Percentiles rank a stretch among this genome's conserved stretches.
These are phyloP conservation scores for Hypholoma fasciculare DNA, from an alignment of 768 basidiomycete species.

Conservation along the genomic window DNA sequence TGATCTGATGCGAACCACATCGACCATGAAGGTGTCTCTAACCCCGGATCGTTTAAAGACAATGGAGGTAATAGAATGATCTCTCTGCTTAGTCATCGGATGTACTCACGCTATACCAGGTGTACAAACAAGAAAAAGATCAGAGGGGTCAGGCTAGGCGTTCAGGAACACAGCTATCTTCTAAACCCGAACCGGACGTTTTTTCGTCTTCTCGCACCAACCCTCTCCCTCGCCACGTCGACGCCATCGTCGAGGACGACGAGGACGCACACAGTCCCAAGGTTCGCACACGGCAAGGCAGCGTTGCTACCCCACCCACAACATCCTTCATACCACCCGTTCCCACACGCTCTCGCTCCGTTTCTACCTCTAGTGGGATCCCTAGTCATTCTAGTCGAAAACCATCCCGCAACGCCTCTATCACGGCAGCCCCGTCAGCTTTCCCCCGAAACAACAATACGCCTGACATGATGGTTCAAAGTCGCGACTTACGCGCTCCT, in stretches of 20 bases:
- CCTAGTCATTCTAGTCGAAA: slow-evolving; percentile 26
- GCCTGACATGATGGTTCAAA: slow-evolving; percentile 28
- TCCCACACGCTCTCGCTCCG: slow-evolving; percentile 37
- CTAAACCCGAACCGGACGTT: slow-evolving; percentile 34
- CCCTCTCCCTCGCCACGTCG: slow-evolving; percentile 53
- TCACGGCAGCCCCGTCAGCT: slow-evolving; percentile 29
- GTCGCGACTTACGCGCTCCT: slow-evolving; percentile 20
- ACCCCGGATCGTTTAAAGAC: slow-evolving; percentile 92
- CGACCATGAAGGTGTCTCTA: slow-evolving; percentile 94
- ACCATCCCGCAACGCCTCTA: slow-evolving; percentile 27
- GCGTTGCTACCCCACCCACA: slow-evolving; percentile 41
- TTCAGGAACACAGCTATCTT: slow-evolving; percentile 31
- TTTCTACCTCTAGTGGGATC: slow-evolving; percentile 38
- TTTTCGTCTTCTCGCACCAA: slow-evolving; percentile 30
- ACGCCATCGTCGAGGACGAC: slow-evolving; percentile 70
- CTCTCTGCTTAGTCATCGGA: slow-evolving; percentile 32
- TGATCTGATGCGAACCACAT: slow-evolving; percentile 83
- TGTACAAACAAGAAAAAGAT: slow-evolving; percentile 75
- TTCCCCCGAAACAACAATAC: slow-evolving; percentile 14
- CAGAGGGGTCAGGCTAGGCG: slow-evolving; percentile 39
- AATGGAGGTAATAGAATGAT: slow-evolving; percentile 75
- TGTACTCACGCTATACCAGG: slow-evolving; percentile 38
- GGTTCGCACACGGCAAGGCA: slow-evolving; percentile 46
- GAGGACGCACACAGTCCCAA: slow-evolving; percentile 42
- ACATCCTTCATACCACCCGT: slow-evolving; percentile 29